Evolutionary conservation across 2,329 filamentous ascomycete genomes (phyloP).

Genomic region (Pseudogymnoascus sp.): DNA sequence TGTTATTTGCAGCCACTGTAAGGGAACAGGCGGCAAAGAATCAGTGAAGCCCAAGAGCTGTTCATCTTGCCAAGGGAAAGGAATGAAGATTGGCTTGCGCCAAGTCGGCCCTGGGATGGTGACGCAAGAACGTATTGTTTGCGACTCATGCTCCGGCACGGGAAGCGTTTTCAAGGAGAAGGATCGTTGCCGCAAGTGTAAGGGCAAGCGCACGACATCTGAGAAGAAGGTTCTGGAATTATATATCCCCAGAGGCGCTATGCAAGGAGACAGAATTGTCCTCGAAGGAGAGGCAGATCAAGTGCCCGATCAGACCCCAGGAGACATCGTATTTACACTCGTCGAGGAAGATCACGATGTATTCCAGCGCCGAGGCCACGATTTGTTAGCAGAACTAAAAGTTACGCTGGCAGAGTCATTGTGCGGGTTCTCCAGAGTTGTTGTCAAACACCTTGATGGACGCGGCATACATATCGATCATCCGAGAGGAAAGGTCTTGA

Average conservation of each 20-base stretch:
- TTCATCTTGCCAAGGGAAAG: constrained; percentile 75
- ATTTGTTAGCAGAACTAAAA: constrained; percentile 74
- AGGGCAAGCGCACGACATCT: constrained; percentile 77
- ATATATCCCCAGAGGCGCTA: constrained; percentile 83
- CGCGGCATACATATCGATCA: constrained; percentile 78
- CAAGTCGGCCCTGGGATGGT: constrained; percentile 83
- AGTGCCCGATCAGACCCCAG: constrained; percentile 77
- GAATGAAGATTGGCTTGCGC: constrained; percentile 68
- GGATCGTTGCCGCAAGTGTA: constrained; percentile 98
- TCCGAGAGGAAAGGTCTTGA: constrained; percentile 72
- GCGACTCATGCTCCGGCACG: constrained; percentile 76
- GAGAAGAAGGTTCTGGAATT: constrained; percentile 94
- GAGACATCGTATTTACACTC: constrained; percentile 87
- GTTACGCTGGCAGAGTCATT: constrained; percentile 79
- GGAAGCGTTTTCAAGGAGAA: constrained; percentile 89
- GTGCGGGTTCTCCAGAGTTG: constrained; percentile 81
- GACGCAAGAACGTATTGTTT: constrained; percentile 70
- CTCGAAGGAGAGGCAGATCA: constrained; percentile 94
- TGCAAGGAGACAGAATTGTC: constrained; percentile 82
- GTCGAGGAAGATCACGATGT: constrained; percentile 72
- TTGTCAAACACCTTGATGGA: constrained; percentile 87
- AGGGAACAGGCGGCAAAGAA: constrained; percentile 83
- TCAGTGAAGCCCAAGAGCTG: constrained; percentile 81
- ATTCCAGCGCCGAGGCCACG: constrained; percentile 77
- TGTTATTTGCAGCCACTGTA: constrained; percentile 78